Evolutionary conservation across 2,329 filamentous ascomycete species (phyloP).

Genomic region (Elsinoe fawcettii): DNA sequence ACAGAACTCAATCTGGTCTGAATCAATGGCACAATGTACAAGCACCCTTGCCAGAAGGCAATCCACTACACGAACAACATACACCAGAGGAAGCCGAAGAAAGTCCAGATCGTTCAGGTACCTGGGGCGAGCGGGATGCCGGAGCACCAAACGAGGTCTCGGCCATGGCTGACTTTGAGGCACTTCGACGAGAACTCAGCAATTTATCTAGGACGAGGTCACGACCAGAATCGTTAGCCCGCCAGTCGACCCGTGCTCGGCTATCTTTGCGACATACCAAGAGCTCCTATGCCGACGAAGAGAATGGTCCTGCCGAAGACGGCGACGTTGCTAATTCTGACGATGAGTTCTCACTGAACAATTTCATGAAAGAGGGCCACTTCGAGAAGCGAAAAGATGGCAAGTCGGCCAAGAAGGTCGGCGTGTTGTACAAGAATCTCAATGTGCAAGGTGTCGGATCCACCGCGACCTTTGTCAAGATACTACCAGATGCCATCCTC

Average conservation of each 20-base stretch:
- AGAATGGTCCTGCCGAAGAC: slow-evolving; percentile 32
- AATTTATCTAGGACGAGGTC: slow-evolving; percentile 42
- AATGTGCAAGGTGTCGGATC: slow-evolving; percentile 65
- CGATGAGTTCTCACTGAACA: slow-evolving; percentile 58
- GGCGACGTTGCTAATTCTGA: slow-evolving; percentile 40
- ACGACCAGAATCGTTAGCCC: slow-evolving; percentile 7
- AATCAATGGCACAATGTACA: slow-evolving; percentile 15
- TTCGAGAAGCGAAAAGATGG: slow-evolving; percentile 65
- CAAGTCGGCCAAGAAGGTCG: slow-evolving; percentile 65
- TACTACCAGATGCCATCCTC: slow-evolving; percentile 63
- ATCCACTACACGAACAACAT: slow-evolving; percentile 17
- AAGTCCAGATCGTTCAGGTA: slow-evolving; percentile 35
- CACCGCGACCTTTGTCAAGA: slow-evolving; percentile 61
- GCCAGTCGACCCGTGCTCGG: slow-evolving; percentile 19
- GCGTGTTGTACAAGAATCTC: slow-evolving; percentile 67
- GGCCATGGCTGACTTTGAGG: slow-evolving; percentile 54
- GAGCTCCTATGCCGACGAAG: slow-evolving; percentile 21
- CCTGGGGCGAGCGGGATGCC: slow-evolving; percentile 56
- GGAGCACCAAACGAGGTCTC: slow-evolving; percentile 45
- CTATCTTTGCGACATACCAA: slow-evolving; percentile 20
- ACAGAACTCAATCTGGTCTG: slow-evolving; percentile 2
- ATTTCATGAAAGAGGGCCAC: slow-evolving; percentile 66
- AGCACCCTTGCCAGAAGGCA: neutral
- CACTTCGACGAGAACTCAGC: slow-evolving; percentile 49
- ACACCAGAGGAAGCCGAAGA: slow-evolving; percentile 26